Conservation (phyloP, 257 asterid species). For the Plantago major region DNA sequence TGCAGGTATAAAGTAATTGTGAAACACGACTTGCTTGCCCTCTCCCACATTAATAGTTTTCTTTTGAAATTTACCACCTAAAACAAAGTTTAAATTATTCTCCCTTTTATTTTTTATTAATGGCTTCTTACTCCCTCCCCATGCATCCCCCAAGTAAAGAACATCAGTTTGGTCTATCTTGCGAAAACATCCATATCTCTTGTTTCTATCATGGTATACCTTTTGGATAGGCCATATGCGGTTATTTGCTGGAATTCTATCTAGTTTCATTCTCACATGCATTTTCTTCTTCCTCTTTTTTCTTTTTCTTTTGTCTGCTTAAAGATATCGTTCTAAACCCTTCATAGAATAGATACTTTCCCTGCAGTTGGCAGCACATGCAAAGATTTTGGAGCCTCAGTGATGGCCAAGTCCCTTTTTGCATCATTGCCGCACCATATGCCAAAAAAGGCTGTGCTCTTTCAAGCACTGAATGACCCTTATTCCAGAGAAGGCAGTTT, state of each 20-base stretch:
- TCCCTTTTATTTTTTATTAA: too few species aligned
- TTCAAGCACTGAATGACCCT: constrained; percentile 50
- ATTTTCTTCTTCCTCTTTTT: constrained; percentile 13
- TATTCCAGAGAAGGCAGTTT: constrained; percentile 48
- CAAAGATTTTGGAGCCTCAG: constrained; percentile 81
- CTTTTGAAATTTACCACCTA: too few species aligned
- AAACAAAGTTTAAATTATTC: too few species aligned
- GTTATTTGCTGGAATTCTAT: too few species aligned
- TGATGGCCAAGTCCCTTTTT: constrained; percentile 91
- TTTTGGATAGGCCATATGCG: constrained; percentile 12
- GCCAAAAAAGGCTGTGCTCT: constrained; percentile 45
- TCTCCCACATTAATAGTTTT: too few species aligned
- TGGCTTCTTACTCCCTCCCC: neutral
- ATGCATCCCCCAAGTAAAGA: constrained; percentile 9
- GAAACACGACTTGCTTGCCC: neutral
- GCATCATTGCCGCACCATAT: constrained; percentile 62
- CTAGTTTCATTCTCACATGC: neutral
- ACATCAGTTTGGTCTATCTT: constrained; percentile 13
- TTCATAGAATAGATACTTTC: constrained; percentile 77
- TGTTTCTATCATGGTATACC: constrained; percentile 9
- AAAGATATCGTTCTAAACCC: constrained; percentile 24
- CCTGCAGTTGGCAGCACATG: constrained; percentile 85
- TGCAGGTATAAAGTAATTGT: constrained; percentile 39
- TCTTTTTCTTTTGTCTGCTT: too few species aligned
- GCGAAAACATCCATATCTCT: constrained; percentile 10